A percentile compares a stretch with the other conserved stretches of the same genome.
phyloP scores from a whole-genome alignment of 1,284 basidiomycete genomes.

The Trichosporon sp. region DNA sequence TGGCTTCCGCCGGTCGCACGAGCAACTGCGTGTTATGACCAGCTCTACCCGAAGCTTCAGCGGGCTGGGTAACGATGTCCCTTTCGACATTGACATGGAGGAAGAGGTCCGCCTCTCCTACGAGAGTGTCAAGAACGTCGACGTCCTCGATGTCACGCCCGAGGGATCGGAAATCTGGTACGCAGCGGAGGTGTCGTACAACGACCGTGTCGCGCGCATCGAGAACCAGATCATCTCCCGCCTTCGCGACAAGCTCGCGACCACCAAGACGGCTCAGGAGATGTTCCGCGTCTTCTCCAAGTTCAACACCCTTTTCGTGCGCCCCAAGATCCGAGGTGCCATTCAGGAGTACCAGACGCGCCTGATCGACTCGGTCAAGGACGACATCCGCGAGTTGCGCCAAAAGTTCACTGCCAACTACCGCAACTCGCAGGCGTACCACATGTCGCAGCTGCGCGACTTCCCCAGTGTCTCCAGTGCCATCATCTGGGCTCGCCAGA shows the following conservation, averaged over 20 bases:
- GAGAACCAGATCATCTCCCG: conserved; percentile 98
- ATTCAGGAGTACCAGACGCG: conserved; percentile 99
- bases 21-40: conserved; percentile 96
- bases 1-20: conserved; percentile 95
- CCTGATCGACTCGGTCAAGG: conserved; percentile 95
- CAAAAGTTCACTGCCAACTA: conserved; percentile 97
- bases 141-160: conserved; percentile 89
- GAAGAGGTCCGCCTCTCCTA: conserved; percentile 94
- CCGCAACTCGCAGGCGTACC: conserved; percentile 90
- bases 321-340: conserved; percentile 97
- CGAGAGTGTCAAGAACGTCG: conserved; percentile 92
- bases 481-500: conserved; percentile 98
- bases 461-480: conserved; percentile 95
- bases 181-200: conserved; percentile 93
- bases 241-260: conserved; percentile 87
- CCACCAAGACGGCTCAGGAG: conserved; percentile 94
- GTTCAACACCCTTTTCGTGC: conserved; percentile 95
- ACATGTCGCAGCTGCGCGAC: conserved; percentile 98
- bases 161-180: conserved; percentile 99
- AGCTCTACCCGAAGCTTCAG: conserved; percentile 85
- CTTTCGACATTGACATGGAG: conserved; percentile 85
- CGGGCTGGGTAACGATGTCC: conserved; percentile 66
- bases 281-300: conserved; percentile 99
- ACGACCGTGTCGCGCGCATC: conserved; percentile 93
- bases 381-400: conserved; percentile 92